Base-by-base conservation (phyloP, 805 yeast species). In the Wickerhamomyces hampshirensis region DNA sequence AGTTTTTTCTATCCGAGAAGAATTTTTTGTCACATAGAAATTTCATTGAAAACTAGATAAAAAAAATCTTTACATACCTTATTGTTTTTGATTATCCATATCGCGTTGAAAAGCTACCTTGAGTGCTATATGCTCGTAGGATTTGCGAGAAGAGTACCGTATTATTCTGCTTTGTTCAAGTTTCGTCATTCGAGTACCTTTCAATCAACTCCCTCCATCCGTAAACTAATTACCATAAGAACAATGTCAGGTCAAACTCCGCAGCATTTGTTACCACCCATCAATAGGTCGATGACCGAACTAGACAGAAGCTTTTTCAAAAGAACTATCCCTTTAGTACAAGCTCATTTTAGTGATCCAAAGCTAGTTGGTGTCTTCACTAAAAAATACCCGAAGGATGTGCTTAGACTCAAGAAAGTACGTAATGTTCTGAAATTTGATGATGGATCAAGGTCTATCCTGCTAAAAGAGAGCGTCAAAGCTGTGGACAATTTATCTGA, bases 261-360 rank as follows among this genome's bases (percentile, higher is more conserved):
- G 18, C 30, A 39, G 12, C 43, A 50, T 30, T 37, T 52, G 13
- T 30, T 43, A 51, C 94, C 96, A 2, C 96, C 96, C 0, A 63
- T 77, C 7, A 68, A 83, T 54, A 60, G 84, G 30, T 66, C 72
- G 2, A 78, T 85, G 86, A 73, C 53, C 29, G 68, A 53, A 12
- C 68, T 91, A 28, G 93, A 91, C 58, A 70, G 82, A 29, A 58
- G 73, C 1, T 72, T 76, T 46, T 91, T 91, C 63, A 52, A 62
- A 6, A 68, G 66, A 12, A 60, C 66, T n/a, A 61, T 84, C 11
- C 71, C 75, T 1, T 62, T 87, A 15, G 74, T 84, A 47, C 82
- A 79, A 18, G 87, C 89, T 0, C 61, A 66, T 34, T 76, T 91
- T 50, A 77, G 80, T 5, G 78, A 88, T 37, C 85, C 91, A 1